phyloP scores from a whole-genome alignment of 495 filamentous ascomycete species.

The Penicillium cataractarum region DNA sequence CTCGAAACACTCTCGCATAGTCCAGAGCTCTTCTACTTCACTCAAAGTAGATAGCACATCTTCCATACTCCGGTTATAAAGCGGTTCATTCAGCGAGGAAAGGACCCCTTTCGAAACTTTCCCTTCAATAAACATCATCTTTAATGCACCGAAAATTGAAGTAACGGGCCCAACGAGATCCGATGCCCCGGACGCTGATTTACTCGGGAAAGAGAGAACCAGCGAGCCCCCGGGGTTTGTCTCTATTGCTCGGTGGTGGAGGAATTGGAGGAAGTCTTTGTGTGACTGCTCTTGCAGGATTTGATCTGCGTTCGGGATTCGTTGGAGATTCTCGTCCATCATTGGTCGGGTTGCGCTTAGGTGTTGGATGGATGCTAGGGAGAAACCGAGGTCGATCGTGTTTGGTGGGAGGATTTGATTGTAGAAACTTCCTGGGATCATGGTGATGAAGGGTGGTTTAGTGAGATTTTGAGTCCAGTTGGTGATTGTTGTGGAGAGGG shows the following conservation, averaged over 20 bases:
- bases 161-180: background rate
- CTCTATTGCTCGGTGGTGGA: background rate
- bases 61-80: background rate
- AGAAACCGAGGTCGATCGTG: background rate
- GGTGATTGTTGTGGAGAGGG: background rate
- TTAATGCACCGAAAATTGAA: background rate
- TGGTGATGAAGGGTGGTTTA: background rate
- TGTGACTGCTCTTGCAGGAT: background rate
- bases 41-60: background rate
- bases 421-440: background rate
- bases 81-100: background rate
- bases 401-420: background rate
- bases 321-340: background rate
- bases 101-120: background rate
- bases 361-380: background rate
- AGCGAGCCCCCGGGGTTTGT: background rate
- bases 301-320: background rate
- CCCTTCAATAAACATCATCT: background rate
- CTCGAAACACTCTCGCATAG: background rate
- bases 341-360: background rate
- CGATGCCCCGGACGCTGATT: background rate
- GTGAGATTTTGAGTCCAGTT: background rate
- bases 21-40: background rate
- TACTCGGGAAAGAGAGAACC: background rate
- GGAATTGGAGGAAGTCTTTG: background rate